Base-by-base conservation (phyloP, 2,329 filamentous ascomycete genomes). In the Aureobasidium sp. region DNA sequence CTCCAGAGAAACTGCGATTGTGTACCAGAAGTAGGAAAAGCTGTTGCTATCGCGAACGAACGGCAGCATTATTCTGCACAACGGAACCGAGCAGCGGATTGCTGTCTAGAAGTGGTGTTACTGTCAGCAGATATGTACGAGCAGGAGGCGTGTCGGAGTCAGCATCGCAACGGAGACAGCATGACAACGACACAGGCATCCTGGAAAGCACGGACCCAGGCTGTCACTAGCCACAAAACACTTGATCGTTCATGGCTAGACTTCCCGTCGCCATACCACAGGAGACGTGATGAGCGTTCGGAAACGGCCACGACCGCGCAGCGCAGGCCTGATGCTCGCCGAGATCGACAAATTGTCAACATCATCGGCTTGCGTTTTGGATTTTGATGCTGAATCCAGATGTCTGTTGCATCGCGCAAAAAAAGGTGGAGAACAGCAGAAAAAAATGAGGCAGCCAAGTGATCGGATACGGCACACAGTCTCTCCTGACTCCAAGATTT, bases 161-260 rank as follows among this genome's bases (percentile, higher is more conserved):
- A 60, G 44, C 57, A 60, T 50, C 46, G 36, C 46, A 60, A 60
- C 46, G 57, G 36, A 50, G 46, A 29, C 46, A 59, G 13, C 57
- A 26, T 43, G 57, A 60, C 57, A 51, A 60, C 57, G 57, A 60
- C 55, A 59, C 44, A 47, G 44, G n/a, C 53, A 17, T 60, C 15
- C 41, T 51, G 15, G 36, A 15, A 17, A 20, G 34, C 57, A 50
- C 57, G 41, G 57, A 43, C 46, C 5, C 46, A 24, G 29, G 1
- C 46, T 43, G 57, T 51, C 46, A 60, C 57, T 60, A 60, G 57
- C 57, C 57, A 60, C 57, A 60, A 39, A 13, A 36, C 46, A 43
- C 57, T 60, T 60, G 57, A 10, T 17, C 37, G 36, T 26, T 50
- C 51, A 3, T 26, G 57, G 57, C 46, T 60, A 60, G 57, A 32